Conservation (phyloP, 805 yeast species). For the Pichia nanzhaoensis region DNA sequence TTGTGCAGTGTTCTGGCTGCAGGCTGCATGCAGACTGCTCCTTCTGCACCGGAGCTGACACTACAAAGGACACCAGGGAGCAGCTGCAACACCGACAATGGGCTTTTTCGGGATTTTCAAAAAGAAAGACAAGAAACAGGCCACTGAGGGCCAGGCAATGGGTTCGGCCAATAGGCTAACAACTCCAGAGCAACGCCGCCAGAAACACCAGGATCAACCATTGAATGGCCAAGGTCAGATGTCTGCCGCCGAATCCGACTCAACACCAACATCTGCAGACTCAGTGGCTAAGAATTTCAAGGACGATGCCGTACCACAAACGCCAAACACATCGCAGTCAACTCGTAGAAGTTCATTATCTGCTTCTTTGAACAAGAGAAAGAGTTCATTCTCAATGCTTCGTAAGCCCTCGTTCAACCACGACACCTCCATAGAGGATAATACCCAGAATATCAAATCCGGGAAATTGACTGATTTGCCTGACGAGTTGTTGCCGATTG, state of each 20-base stretch:
- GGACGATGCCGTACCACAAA: neutral
- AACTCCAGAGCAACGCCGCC: neutral
- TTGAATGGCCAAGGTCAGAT: no score
- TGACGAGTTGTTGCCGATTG: conserved; percentile 63
- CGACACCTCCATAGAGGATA: neutral
- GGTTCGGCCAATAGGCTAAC: neutral
- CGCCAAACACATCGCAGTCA: neutral
- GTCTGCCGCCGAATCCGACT: no score
- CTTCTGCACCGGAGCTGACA: no score
- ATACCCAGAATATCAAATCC: neutral
- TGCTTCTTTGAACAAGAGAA: neutral
- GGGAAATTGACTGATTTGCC: conserved; percentile 32
- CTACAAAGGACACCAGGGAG: no score
- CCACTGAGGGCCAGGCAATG: neutral
- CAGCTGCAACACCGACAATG: neutral
- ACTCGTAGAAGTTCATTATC: neutral
- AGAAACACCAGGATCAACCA: no score
- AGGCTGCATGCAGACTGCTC: no score
- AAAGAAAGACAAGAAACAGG: neutral
- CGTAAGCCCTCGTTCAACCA: conserved; percentile 8
- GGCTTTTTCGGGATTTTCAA: conserved; percentile 4
- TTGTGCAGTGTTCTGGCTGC: no score
- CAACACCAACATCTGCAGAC: neutral
- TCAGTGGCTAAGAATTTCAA: no score
- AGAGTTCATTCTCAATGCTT: neutral